A percentile compares a stretch with the other conserved stretches of the same genome.
These are phyloP conservation scores for Hypoxylon rickii DNA, from an alignment of 495 filamentous ascomycete species.

Conservation along the genomic window DNA sequence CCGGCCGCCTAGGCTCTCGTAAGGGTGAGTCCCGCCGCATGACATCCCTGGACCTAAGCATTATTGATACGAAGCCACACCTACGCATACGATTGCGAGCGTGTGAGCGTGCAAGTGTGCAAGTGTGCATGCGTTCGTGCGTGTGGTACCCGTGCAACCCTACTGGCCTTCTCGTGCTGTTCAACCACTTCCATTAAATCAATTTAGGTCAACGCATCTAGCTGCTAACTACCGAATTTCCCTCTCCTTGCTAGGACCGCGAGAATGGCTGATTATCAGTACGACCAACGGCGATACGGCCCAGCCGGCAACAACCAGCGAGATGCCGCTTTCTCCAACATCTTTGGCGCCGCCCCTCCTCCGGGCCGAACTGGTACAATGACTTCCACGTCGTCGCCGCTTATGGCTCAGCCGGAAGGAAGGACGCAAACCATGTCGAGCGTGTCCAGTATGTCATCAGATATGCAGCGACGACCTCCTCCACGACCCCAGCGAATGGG, in stretches of 20 bases:
- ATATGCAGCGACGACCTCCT: constrained; percentile 64
- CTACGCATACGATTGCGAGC: no score
- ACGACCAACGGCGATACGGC: constrained; percentile 70
- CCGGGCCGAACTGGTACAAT: constrained; percentile 88
- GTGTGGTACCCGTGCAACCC: constrained; percentile 26
- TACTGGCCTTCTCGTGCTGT: constrained; percentile 14
- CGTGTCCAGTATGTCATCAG: constrained; percentile 66
- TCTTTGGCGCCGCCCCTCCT: constrained; percentile 87
- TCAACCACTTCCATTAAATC: constrained; percentile 13
- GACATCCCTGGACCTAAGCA: constrained; percentile 9
- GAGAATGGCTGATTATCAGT: constrained; percentile 87
- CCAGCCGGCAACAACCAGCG: constrained; percentile 75
- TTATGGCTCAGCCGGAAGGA: constrained; percentile 54
- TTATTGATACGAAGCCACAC: constrained; percentile 29
- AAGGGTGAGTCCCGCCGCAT: constrained; percentile 34
- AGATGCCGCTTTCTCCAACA: constrained; percentile 94
- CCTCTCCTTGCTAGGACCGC: constrained; percentile 27
- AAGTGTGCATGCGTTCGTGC: neutral
- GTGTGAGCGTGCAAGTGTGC: constrained; percentile 25
- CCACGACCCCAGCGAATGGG: constrained; percentile 61
- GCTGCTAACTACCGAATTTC: constrained; percentile 29
- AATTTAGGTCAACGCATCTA: constrained; percentile 3
- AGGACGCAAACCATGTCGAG: constrained; percentile 89
- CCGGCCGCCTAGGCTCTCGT: constrained; percentile 39
- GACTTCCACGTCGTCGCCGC: constrained; percentile 65